Percentiles rank a stretch among this genome's conserved stretches.
Conservation (phyloP, 192 early-diverging fungal genomes). For the Backusella parvicylindrica region DNA sequence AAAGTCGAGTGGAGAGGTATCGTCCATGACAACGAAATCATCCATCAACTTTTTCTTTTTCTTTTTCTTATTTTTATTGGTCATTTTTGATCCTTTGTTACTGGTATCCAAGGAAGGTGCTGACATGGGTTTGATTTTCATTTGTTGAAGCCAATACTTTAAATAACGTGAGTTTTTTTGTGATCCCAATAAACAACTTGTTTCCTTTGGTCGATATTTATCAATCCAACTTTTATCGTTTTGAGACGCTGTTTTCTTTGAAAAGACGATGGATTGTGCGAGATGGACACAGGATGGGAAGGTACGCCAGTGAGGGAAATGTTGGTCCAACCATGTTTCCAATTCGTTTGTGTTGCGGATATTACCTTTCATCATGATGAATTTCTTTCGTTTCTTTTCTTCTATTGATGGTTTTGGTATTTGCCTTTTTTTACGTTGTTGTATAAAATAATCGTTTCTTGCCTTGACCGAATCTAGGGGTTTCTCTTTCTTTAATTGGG, state of each 20-base stretch:
- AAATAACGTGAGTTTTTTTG: neutral
- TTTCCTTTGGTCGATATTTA: constrained; percentile 15
- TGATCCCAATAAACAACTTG: constrained; percentile 5
- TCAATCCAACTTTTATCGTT: constrained; percentile 12
- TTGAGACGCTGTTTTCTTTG: neutral
- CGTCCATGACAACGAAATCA: neutral
- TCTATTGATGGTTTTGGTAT: neutral
- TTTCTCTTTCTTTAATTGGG: neutral
- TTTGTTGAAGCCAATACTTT: constrained; percentile 22
- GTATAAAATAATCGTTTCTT: neutral
- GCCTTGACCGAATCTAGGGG: neutral
- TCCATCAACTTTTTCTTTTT: neutral
- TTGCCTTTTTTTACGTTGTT: neutral
- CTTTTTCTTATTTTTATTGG: neutral
- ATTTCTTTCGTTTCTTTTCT: neutral
- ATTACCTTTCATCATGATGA: neutral
- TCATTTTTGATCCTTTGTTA: neutral
- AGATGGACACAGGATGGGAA: neutral
- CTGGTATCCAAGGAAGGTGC: neutral
- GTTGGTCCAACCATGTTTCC: neutral
- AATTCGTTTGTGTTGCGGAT: neutral
- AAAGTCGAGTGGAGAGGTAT: neutral
- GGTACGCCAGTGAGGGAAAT: neutral
- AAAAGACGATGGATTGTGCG: neutral
- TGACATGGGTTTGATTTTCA: constrained; percentile 22